These are phyloP conservation scores for Melaleuca quinquenervia DNA, from an alignment of 345 rosid genomes.

Conservation along the genomic window DNA sequence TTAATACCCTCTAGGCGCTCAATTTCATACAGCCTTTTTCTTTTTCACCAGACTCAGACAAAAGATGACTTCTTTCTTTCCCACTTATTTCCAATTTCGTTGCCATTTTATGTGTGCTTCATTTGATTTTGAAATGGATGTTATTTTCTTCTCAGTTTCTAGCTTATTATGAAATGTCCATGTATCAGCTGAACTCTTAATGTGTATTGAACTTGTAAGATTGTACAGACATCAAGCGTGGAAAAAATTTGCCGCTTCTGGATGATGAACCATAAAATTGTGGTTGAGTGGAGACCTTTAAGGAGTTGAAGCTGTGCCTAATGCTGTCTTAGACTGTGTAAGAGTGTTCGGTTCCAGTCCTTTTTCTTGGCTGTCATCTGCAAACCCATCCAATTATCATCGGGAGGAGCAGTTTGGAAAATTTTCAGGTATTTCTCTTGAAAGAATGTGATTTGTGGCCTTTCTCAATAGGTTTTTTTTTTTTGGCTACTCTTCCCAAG, in stretches of 20 bases:
- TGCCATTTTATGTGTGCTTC: background rate
- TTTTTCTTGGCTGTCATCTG: background rate
- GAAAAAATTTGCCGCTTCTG: conserved; percentile 37
- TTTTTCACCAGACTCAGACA: background rate
- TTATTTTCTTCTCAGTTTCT: background rate
- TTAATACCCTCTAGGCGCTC: background rate
- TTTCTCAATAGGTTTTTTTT: background rate
- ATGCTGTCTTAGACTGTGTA: background rate
- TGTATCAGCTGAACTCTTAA: background rate
- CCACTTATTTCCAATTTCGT: background rate
- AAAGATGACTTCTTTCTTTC: background rate
- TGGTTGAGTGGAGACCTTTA: background rate
- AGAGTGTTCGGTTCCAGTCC: background rate
- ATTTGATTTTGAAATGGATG: background rate
- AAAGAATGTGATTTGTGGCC: background rate
- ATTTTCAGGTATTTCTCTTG: background rate
- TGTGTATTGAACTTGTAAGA: conserved; percentile 1
- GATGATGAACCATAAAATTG: conserved; percentile 41
- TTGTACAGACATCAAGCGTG: conserved; percentile 51
- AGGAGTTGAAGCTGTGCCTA: background rate
- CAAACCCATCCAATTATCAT: background rate
- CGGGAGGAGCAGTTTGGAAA: background rate
- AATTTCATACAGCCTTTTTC: background rate
- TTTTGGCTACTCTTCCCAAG: background rate
- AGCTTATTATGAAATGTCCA: background rate